A percentile compares a stretch with the other conserved stretches of the same genome.
phyloP scores from a whole-genome alignment of 2,329 filamentous ascomycete species.

The Geoglossum cookeanum region DNA sequence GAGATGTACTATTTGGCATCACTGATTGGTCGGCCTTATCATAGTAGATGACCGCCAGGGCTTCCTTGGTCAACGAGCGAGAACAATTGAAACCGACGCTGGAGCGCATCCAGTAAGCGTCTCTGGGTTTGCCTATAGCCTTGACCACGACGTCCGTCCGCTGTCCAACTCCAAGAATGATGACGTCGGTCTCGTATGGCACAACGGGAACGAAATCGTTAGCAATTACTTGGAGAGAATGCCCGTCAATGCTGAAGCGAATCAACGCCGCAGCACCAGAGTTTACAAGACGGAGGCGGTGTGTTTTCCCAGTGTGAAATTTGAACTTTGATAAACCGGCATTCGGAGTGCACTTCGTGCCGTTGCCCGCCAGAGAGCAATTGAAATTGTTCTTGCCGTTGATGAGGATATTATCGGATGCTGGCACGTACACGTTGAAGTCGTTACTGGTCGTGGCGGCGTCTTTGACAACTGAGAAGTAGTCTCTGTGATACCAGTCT shows the following conservation, averaged over 20 bases:
- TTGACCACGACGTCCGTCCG: constrained; percentile 23
- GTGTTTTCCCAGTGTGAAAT: constrained; percentile 18
- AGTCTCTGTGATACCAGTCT: constrained; percentile 21
- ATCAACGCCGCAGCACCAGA: constrained; percentile 16
- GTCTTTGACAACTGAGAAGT: constrained; percentile 10
- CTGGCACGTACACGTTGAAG: too few species aligned
- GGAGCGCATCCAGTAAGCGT: too few species aligned
- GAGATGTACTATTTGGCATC: too few species aligned
- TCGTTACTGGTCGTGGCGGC: constrained; percentile 19
- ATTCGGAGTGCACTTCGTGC: constrained; percentile 9
- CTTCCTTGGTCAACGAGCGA: too few species aligned
- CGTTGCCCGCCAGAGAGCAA: constrained; percentile 17
- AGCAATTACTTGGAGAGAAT: constrained; percentile 43
- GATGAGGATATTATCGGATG: constrained; percentile 16
- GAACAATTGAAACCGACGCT: too few species aligned
- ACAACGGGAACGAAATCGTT: constrained; percentile 43
- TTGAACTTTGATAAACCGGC: constrained; percentile 18
- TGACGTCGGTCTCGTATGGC: constrained; percentile 39
- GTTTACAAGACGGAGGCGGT: constrained; percentile 26
- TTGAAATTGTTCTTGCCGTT: constrained; percentile 16
- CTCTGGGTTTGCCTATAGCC: constrained; percentile 8
- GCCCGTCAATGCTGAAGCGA: constrained; percentile 33
- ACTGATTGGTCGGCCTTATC: too few species aligned
- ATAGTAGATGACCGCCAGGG: too few species aligned
- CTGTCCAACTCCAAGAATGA: constrained; percentile 21